These are phyloP conservation scores for Globisporangium uncinulatum DNA, from an alignment of 352 stramenopile genomes.

Conservation along the genomic window DNA sequence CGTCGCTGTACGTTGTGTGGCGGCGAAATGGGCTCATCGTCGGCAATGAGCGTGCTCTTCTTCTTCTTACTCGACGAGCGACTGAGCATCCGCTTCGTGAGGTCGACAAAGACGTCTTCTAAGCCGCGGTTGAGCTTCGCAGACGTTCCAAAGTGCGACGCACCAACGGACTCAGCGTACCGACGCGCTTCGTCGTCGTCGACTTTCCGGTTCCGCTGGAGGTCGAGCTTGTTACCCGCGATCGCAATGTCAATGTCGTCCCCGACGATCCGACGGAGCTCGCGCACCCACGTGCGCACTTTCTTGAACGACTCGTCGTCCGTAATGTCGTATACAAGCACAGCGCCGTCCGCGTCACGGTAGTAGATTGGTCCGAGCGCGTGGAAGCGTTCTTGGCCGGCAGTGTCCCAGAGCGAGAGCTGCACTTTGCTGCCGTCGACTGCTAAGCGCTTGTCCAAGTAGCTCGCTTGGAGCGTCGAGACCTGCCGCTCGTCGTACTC, in stretches of 20 bases:
- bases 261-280: slow-evolving; percentile 88
- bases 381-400: slow-evolving; percentile 86
- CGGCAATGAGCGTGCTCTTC: slow-evolving; percentile 71
- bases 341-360: slow-evolving; percentile 79
- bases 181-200: slow-evolving; percentile 73
- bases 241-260: slow-evolving; percentile 91
- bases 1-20: slow-evolving; percentile 12
- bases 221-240: slow-evolving; percentile 91
- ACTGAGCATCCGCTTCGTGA: slow-evolving; percentile 80
- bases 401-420: slow-evolving; percentile 86
- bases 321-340: slow-evolving; percentile 92
- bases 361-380: slow-evolving; percentile 89
- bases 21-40: slow-evolving; percentile 47
- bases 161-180: slow-evolving; percentile 85
- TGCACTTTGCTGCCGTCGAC: slow-evolving; percentile 79
- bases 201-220: slow-evolving; percentile 88
- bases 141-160: slow-evolving; percentile 87
- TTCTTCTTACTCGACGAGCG: slow-evolving; percentile 70
- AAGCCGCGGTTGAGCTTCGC: slow-evolving; percentile 91
- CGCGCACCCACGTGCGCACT: slow-evolving; percentile 91
- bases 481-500: slow-evolving; percentile 91
- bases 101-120: slow-evolving; percentile 88
- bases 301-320: slow-evolving; percentile 90
- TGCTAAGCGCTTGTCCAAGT: slow-evolving; percentile 89
- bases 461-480: slow-evolving; percentile 91